Percentiles rank a stretch among this genome's conserved stretches.
Conservation (phyloP, 108 stramenopile genomes). For the Licmophora abbreviata region DNA sequence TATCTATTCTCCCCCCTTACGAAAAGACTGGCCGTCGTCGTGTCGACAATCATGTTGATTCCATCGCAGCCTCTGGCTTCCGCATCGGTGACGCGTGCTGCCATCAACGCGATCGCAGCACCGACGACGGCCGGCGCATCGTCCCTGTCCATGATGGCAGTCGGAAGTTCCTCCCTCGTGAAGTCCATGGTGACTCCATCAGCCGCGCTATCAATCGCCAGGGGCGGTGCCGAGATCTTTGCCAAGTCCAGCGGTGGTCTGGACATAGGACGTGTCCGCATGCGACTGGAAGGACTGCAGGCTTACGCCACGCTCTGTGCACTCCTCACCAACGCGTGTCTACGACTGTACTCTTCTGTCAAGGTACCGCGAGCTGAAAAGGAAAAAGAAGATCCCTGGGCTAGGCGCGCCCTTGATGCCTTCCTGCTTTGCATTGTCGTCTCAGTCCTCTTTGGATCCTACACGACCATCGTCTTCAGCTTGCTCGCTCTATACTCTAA, state of each 20-base stretch:
- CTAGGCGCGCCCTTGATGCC: not conserved
- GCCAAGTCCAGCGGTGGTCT: not conserved
- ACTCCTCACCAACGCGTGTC: slow-evolving; percentile 7
- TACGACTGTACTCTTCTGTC: not conserved
- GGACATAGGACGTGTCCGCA: slow-evolving; percentile 6
- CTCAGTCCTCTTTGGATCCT: slow-evolving; percentile 7
- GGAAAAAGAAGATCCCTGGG: not conserved
- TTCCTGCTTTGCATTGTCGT: not conserved
- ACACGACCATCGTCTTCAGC: slow-evolving; percentile 16
- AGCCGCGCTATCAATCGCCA: not conserved
- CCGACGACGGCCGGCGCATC: too few relatives aligned
- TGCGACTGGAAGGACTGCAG: slow-evolving; percentile 12
- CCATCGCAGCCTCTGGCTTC: too few relatives aligned
- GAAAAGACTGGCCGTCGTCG: too few relatives aligned
- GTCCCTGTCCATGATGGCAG: too few relatives aligned
- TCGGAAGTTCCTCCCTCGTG: too few relatives aligned
- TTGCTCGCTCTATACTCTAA: slow-evolving; percentile 14
- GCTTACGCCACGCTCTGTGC: slow-evolving; percentile 4
- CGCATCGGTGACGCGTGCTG: too few relatives aligned
- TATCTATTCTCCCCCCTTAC: too few relatives aligned
- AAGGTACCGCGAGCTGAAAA: not conserved
- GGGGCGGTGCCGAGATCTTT: not conserved
- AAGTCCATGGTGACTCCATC: too few relatives aligned
- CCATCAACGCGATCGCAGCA: too few relatives aligned
- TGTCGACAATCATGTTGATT: too few relatives aligned